These are phyloP conservation scores for Pleurotus ostreatus DNA, from an alignment of 768 basidiomycete genomes.

Conservation along the genomic window DNA sequence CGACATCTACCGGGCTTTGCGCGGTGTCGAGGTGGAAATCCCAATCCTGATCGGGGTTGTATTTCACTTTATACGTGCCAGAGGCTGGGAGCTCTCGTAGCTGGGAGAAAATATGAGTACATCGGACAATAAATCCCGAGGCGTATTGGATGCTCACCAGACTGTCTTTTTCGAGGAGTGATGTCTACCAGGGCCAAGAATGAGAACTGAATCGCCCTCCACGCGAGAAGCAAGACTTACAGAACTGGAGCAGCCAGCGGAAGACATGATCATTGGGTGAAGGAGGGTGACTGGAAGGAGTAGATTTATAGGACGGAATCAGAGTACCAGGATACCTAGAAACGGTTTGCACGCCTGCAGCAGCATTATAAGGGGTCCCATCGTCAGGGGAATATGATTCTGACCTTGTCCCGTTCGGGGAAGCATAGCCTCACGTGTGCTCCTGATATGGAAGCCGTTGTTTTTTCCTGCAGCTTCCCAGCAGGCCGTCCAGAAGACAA, in stretches of 20 bases:
- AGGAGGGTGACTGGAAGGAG: not conserved
- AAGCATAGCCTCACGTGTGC: conserved; percentile 6
- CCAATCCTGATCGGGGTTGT: conserved; percentile 55
- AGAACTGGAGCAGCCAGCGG: conserved; percentile 8
- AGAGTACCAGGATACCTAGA: conserved; percentile 4
- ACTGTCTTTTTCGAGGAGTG: conserved; percentile 5
- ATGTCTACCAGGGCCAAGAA: not conserved
- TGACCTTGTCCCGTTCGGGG: conserved; percentile 8
- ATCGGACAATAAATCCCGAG: not conserved
- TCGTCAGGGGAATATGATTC: conserved; percentile 10
- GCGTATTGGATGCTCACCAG: not conserved
- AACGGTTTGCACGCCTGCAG: conserved; percentile 1
- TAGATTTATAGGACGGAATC: not conserved
- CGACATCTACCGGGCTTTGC: conserved; percentile 52
- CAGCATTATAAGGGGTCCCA: conserved; percentile 3
- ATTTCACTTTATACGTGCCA: conserved; percentile 65
- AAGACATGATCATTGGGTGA: conserved; percentile 7
- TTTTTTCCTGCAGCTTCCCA: conserved; percentile 1
- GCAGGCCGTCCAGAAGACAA: conserved; percentile 4
- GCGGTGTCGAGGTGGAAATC: conserved; percentile 60
- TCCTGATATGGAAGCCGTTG: conserved; percentile 5
- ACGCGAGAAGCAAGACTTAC: not conserved
- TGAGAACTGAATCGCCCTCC: not conserved
- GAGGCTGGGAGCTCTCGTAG: conserved; percentile 23
- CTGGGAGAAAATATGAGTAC: conserved; percentile 5